phyloP scores from a whole-genome alignment of 2,329 filamentous ascomycete species.

The Madurella mycetomatis region DNA sequence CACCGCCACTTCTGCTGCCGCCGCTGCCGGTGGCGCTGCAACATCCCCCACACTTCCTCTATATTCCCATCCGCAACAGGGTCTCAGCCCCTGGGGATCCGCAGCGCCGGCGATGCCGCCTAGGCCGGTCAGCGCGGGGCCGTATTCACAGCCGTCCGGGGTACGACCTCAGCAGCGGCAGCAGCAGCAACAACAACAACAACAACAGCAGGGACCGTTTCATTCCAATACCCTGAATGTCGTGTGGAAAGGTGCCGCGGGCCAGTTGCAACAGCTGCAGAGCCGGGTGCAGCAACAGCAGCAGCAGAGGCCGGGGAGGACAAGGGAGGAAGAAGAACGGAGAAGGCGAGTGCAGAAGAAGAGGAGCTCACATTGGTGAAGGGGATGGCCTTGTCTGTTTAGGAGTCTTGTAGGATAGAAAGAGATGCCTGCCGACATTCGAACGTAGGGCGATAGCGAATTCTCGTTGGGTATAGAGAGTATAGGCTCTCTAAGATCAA shows the following conservation, averaged over 20 bases:
- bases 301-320: not conserved
- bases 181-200: conserved; percentile 3
- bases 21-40: not conserved
- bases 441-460: too few species aligned
- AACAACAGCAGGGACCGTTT: conserved; percentile 24
- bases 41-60: not conserved
- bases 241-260: conserved; percentile 20
- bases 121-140: conserved; percentile 47
- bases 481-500: too few species aligned
- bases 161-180: not conserved
- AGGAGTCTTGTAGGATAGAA: too few species aligned
- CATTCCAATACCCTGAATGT: conserved; percentile 21
- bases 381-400: too few species aligned
- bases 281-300: conserved; percentile 15
- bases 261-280: conserved; percentile 18
- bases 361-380: conserved; percentile 33
- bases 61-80: conserved; percentile 9
- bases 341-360: conserved; percentile 33
- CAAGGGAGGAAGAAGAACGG: conserved; percentile 21
- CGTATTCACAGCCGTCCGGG: conserved; percentile 25
- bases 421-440: too few species aligned
- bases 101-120: conserved; percentile 32
- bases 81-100: conserved; percentile 19
- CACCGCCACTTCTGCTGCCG: too few species aligned
- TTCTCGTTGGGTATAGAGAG: too few species aligned